Percentiles rank a stretch among this genome's conserved stretches.
These are phyloP conservation scores for Collybiopsis confluens DNA, from an alignment of 768 basidiomycete species.

Conservation along the genomic window DNA sequence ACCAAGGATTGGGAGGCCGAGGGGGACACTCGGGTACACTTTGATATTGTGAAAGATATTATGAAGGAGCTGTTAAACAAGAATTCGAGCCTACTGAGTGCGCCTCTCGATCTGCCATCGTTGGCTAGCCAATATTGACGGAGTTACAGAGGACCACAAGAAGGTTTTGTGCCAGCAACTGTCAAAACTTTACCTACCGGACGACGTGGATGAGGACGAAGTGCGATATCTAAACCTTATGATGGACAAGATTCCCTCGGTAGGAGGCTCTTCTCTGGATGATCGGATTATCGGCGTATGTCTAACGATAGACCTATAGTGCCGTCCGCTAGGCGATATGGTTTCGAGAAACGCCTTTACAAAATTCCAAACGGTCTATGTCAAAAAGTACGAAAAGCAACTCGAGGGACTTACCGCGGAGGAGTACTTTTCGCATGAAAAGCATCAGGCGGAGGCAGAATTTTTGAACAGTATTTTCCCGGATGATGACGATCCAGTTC, in stretches of 20 bases:
- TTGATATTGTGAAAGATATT: constrained; percentile 53
- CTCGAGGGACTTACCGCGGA: constrained; percentile 2
- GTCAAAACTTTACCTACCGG: constrained; percentile 63
- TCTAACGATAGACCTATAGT: constrained; percentile 35
- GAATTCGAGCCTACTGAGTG: constrained; percentile 48
- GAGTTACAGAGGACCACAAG: constrained; percentile 64
- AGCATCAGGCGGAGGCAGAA: constrained; percentile 62
- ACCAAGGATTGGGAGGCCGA: constrained; percentile 33
- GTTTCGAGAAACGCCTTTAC: constrained; percentile 3
- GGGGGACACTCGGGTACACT: constrained; percentile 34
- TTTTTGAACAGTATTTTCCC: constrained; percentile 73
- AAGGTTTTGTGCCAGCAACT: constrained; percentile 64
- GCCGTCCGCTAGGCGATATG: not conserved
- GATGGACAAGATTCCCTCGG: constrained; percentile 53
- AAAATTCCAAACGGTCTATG: not conserved
- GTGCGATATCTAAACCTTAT: constrained; percentile 60
- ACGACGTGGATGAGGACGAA: constrained; percentile 64
- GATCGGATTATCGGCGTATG: too few relatives aligned
- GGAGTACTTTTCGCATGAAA: constrained; percentile 49
- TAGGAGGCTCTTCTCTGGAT: constrained; percentile 30
- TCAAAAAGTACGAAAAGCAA: constrained; percentile 1
- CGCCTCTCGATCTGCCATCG: constrained; percentile 19
- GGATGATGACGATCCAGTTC: constrained; percentile 52
- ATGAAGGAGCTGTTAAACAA: constrained; percentile 38
- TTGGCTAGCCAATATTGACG: too few relatives aligned